These are phyloP conservation scores for barley (Hordeum vulgare) DNA, from an alignment of 176 grass and related monocot genomes.

Conservation along the genomic window DNA sequence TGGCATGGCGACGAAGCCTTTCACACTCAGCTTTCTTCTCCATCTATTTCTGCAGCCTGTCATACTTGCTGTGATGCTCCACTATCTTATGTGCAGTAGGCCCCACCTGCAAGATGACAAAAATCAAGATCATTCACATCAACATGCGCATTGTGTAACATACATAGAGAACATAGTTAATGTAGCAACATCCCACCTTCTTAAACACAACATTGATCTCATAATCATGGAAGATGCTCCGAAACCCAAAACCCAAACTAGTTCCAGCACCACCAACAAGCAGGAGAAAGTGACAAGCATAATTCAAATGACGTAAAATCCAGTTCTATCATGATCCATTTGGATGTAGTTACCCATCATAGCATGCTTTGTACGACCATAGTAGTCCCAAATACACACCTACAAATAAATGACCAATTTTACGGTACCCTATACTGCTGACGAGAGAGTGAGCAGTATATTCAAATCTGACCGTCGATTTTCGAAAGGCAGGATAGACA, in stretches of 20 bases:
- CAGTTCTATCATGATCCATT: conserved; percentile 79
- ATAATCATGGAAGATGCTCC: no score
- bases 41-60: conserved; percentile 68
- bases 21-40: conserved; percentile 81
- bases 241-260: no score
- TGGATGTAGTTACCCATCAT: conserved; percentile 98
- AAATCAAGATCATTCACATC: background rate
- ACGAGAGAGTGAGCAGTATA: no score
- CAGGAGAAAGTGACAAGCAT: no score
- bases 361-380: conserved; percentile 79
- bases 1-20: conserved; percentile 50
- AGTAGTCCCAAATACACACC: conserved; percentile 95
- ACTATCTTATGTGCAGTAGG: conserved; percentile 93
- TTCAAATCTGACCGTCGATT: no score
- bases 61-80: conserved; percentile 89
- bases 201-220: no score
- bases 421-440: no score
- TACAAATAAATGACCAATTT: conserved; percentile 21
- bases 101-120: conserved; percentile 55
- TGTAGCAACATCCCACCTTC: no score
- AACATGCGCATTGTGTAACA: background rate
- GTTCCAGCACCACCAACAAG: no score
- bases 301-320: background rate
- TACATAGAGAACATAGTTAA: background rate
- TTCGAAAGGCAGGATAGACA: no score